Base-by-base conservation (phyloP, 2,329 filamentous ascomycete species). In the Fusarium sp. region DNA sequence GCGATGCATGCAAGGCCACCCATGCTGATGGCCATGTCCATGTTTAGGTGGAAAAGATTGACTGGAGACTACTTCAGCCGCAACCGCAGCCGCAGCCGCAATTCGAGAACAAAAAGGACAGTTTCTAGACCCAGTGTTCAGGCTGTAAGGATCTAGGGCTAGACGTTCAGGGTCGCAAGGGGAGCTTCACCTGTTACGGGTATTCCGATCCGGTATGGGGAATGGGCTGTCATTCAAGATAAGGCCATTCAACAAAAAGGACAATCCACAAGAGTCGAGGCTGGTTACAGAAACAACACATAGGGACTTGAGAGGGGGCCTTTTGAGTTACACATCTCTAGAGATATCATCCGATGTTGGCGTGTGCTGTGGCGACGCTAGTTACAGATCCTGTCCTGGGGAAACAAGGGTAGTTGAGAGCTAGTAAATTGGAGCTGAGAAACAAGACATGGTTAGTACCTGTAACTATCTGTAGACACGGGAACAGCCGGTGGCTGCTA, bases 331-430 rank as follows among this genome's bases (percentile, higher is more conserved):
- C 71, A 75, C 66, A 71, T 38, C 60, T 63, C 46, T 74, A 73
- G 54, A 60, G 63, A 75, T 72, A 74, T 75, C 71, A 70, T 75
- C 73, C 62, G 73, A 75, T 75, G 67, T 72, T 73, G 69, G 64
- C 70, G 70, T 73, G 55, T 67, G 65, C 63, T 59, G 66, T 71
- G 63, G 67, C 66, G 61, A 29, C 45, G 22, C 59, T 59, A 65
- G 62, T 65, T 66, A 71, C 59, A 70, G 63, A 53, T 67, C 29
- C n/a, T 61, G 49, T 56, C 47, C 52, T 68, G 63, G 59, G 60
- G 56, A 47, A 52, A 68, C 63, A 71, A 53, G 57, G 51, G 29
- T 54, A 60, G 14, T 16, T n/a, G 24, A 18, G 24, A 42, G 22
- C 40, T 52, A 52, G 32, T 44, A 44, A 60, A 46, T 42, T 53